Evolutionary conservation across 495 filamentous ascomycete species (phyloP).

Genomic region (Penicillium cosmopolitanum): DNA sequence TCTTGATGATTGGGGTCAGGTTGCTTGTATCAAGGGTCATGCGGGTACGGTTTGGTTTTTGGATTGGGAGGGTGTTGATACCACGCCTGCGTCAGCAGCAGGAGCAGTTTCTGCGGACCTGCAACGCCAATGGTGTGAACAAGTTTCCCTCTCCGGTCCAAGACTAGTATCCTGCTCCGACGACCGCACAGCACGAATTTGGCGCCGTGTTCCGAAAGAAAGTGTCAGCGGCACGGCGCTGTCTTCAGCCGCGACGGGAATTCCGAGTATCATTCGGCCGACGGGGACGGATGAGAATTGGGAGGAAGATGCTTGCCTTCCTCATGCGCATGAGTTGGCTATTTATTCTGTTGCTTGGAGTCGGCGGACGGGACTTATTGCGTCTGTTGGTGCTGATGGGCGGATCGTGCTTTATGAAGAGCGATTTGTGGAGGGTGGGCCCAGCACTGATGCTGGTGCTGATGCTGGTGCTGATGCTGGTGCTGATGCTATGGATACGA

Average conservation of each 20-base stretch:
- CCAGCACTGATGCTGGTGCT: background rate
- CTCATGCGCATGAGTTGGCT: constrained; percentile 73
- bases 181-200: constrained; percentile 75
- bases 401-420: constrained; percentile 81
- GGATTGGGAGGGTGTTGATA: constrained; percentile 66
- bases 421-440: constrained; percentile 27
- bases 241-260: constrained; percentile 39
- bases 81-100: background rate
- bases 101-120: background rate
- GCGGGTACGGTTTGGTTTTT: constrained; percentile 83
- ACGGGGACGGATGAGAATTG: constrained; percentile 76
- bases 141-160: constrained; percentile 54
- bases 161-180: constrained; percentile 78
- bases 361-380: constrained; percentile 69
- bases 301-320: constrained; percentile 72
- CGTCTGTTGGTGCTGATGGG: constrained; percentile 85
- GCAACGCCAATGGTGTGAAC: constrained; percentile 42
- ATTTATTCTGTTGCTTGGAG: constrained; percentile 87
- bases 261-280: constrained; percentile 82
- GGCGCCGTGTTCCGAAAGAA: constrained; percentile 66
- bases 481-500: constrained; percentile 45
- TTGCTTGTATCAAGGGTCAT: constrained; percentile 80
- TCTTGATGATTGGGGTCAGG: constrained; percentile 88
- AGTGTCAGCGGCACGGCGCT: constrained; percentile 30
- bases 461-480: constrained; percentile 25